phyloP scores from a whole-genome alignment of 139 green algal genomes.

The Closterium sp. region DNA sequence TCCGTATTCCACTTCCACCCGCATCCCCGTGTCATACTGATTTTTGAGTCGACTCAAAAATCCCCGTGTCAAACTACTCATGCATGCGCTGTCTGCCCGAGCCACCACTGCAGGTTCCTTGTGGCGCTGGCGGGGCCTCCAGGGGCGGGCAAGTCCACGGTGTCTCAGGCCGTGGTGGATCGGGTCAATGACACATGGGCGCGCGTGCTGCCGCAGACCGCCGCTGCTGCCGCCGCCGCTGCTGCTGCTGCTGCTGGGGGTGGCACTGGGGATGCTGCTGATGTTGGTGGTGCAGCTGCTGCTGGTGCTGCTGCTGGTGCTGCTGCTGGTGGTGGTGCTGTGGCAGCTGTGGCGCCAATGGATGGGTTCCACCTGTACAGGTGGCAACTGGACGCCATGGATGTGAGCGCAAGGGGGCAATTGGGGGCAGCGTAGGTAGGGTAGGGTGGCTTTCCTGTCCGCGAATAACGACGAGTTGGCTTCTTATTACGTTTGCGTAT shows the following conservation, averaged over 20 bases:
- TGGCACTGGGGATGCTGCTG: neutral
- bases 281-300: neutral
- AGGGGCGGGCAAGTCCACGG: constrained; percentile 77
- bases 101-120: constrained; percentile 25
- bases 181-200: constrained; percentile 56
- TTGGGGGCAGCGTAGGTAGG: too few species aligned
- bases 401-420: constrained; percentile 32
- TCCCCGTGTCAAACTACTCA: too few species aligned
- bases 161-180: constrained; percentile 57
- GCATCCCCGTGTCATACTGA: too few species aligned
- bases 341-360: constrained; percentile 62
- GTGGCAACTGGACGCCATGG: constrained; percentile 68
- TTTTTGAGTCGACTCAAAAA: too few species aligned
- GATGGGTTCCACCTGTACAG: constrained; percentile 85
- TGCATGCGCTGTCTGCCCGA: neutral
- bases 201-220: neutral
- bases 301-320: constrained; percentile 20
- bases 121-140: constrained; percentile 78
- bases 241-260: constrained; percentile 19
- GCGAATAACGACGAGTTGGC: too few species aligned
- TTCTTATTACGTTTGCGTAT: too few species aligned
- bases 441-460: too few species aligned
- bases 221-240: neutral
- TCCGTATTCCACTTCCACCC: too few species aligned
- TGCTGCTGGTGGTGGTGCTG: neutral